Evolutionary conservation across 2,329 filamentous ascomycete genomes (phyloP).

Genomic region (Microdochium bolleyi): DNA sequence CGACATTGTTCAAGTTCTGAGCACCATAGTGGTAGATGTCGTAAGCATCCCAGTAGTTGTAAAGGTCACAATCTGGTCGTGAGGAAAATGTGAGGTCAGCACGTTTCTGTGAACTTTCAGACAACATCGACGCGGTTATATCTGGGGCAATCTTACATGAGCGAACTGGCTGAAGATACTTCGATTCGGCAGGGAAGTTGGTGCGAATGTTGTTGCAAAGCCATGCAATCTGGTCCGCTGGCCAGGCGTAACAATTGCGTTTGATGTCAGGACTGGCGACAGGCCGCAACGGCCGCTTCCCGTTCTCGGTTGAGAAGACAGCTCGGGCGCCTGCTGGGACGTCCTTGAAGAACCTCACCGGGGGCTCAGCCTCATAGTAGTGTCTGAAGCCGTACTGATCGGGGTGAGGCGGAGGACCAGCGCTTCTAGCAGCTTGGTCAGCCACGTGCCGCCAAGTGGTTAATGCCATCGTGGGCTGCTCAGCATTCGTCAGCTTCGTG

Average conservation of each 20-base stretch:
- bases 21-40: constrained; percentile 40
- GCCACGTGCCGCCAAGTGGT: neutral
- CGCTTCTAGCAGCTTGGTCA: neutral
- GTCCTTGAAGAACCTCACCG: constrained; percentile 10
- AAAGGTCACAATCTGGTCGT: constrained; percentile 27
- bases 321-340: constrained; percentile 11
- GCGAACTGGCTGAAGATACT: constrained; percentile 4
- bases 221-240: constrained; percentile 23
- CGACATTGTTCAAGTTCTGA: constrained; percentile 38
- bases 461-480: neutral
- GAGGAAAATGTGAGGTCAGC: neutral
- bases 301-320: constrained; percentile 29
- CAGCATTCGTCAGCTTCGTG: neutral
- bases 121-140: constrained; percentile 13
- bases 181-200: constrained; percentile 5
- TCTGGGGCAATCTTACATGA: neutral
- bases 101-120: neutral
- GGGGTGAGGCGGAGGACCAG: constrained; percentile 7
- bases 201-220: constrained; percentile 9
- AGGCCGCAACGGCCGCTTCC: constrained; percentile 17
- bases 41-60: constrained; percentile 36
- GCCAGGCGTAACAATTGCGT: constrained; percentile 27
- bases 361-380: constrained; percentile 10
- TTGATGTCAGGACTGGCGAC: constrained; percentile 18
- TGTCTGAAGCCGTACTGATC: neutral